Base-by-base conservation (phyloP, 2,329 filamentous ascomycete species). In the Beauveria rudraprayagi region DNA sequence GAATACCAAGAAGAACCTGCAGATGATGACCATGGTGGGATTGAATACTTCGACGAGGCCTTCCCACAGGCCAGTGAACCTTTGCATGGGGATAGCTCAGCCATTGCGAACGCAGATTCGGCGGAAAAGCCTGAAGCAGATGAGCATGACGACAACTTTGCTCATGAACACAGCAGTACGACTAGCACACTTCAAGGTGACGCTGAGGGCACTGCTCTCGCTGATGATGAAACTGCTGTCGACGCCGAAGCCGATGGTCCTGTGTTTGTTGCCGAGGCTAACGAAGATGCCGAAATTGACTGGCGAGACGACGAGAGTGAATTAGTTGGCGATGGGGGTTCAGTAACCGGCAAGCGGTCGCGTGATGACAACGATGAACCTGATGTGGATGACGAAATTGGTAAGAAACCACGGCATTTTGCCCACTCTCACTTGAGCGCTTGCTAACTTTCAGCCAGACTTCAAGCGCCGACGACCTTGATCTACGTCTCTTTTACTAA, bases 401-500 rank as follows among this genome's bases (percentile, higher is more conserved):
- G 70, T 73, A 69, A 26, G 3, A 34, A 34, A 30, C 6, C 30
- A 28, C 17, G 7, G 10, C 6, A 14, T 8, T 50, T 19, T 28
- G 5, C 17, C 34, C 30, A 17, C 5, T n/a, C 14, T 52, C 22
- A 17, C 34, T 16, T 52, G 28, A 44, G 17, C 19, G 28, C 17
- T 60, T 64, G 56, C 74, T 76, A 69, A 78, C 66, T 58, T 64
- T 16, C 62, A 64, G 44, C 62, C 66, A 74, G 81, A 81, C 69
- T 69, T 74, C 71, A 84, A 83, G 73, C 81, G 81, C 67, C 77
- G 76, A 69, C 80, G 81, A 61, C 76, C 72, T 53, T 72, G 53
- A 70, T 64, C 51, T 47, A 58, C 37, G 19, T 57, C 47, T 26
- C 24, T 5, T 47, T 46, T 48, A 54, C 58, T 61, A 61, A 61